phyloP scores from a whole-genome alignment of 2,329 filamentous ascomycete species.

The Sordariomycetes sp. region DNA sequence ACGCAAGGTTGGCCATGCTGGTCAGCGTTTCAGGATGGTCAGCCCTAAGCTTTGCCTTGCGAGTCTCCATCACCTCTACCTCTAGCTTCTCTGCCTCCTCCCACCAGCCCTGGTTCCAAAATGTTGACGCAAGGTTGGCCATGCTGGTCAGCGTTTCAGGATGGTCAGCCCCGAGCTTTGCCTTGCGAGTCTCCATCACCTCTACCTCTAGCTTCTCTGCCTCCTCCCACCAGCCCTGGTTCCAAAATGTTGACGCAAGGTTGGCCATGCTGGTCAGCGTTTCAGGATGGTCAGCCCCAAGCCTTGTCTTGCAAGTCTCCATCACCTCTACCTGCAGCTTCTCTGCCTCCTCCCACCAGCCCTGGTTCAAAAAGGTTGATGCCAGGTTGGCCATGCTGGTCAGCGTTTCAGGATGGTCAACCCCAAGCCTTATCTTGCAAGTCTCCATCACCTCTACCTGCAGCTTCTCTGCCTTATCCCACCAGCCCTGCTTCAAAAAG shows the following conservation, averaged over 20 bases:
- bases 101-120: neutral
- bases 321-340: constrained; percentile 5
- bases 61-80: constrained; percentile 3
- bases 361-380: constrained; percentile 4
- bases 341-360: constrained; percentile 9
- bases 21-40: constrained; percentile 1
- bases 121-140: neutral
- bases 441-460: neutral
- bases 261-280: constrained; percentile 7
- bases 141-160: neutral
- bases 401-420: too few relatives aligned
- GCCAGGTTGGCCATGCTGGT: neutral
- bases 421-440: neutral
- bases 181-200: constrained; percentile 6
- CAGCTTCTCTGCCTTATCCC: too few relatives aligned
- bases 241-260: constrained; percentile 6
- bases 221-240: constrained; percentile 8
- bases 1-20: constrained; percentile 8
- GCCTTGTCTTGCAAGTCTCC: neutral
- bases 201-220: constrained; percentile 6
- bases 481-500: too few relatives aligned
- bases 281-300: neutral
- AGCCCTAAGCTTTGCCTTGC: neutral
- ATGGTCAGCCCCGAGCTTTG: constrained; percentile 6
- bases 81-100: constrained; percentile 8